A percentile compares a stretch with the other conserved stretches of the same genome.
phyloP scores from a whole-genome alignment of 73 alveolate species.

The Paramecium tetraurelia region DNA sequence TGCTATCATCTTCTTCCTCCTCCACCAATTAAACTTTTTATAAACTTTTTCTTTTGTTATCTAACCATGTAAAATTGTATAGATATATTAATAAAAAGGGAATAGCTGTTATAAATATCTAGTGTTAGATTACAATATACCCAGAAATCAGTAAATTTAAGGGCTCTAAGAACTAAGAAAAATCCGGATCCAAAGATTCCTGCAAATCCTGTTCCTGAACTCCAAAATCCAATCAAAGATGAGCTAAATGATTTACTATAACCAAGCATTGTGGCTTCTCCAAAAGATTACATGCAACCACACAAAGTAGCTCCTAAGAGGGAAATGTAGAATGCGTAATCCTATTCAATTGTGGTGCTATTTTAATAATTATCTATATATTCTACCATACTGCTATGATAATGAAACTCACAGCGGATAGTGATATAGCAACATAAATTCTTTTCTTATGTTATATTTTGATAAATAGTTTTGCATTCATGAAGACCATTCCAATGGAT shows the following conservation, averaged over 20 bases:
- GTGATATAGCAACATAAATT: slow-evolving; percentile 20
- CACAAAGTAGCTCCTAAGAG: slow-evolving; percentile 53
- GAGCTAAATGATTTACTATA: slow-evolving; percentile 47
- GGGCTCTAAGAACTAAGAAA: slow-evolving; percentile 63
- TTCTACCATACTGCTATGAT: slow-evolving; percentile 37
- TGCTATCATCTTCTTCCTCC: slow-evolving; percentile 31
- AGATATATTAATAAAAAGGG: slow-evolving; percentile 25
- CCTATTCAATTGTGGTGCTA: slow-evolving; percentile 4
- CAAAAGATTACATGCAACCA: slow-evolving; percentile 62
- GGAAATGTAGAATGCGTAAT: slow-evolving; percentile 48
- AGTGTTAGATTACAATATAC: background rate
- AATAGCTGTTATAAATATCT: slow-evolving; percentile 21
- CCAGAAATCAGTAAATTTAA: slow-evolving; percentile 61
- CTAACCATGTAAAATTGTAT: slow-evolving; percentile 18
- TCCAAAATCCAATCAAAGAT: slow-evolving; percentile 50
- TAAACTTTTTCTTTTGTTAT: background rate
- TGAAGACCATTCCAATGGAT: slow-evolving; percentile 42
- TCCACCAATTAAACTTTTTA: background rate
- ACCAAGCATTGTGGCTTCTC: slow-evolving; percentile 61
- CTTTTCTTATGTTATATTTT: slow-evolving; percentile 50
- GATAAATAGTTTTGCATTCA: slow-evolving; percentile 56
- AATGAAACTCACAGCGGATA: slow-evolving; percentile 37
- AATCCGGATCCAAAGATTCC: slow-evolving; percentile 87
- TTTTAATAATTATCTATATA: background rate
- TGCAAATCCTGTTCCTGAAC: slow-evolving; percentile 88